phyloP scores from a whole-genome alignment of 768 basidiomycete genomes.

The Suillus clintonianus region DNA sequence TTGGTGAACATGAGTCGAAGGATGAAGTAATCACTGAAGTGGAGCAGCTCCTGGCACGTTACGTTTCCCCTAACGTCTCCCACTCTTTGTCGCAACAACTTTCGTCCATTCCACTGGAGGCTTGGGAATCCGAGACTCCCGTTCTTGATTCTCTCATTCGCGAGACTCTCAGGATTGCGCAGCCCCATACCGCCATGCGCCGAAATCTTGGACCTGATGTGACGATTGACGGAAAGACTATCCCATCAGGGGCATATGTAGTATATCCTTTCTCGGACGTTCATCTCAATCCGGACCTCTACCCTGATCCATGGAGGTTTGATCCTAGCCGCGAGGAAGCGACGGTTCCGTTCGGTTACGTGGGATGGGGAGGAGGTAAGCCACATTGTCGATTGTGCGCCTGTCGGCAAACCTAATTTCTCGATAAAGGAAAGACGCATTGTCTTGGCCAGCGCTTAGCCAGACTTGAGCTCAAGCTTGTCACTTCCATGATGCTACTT shows the following conservation, averaged over 20 bases:
- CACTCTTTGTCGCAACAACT: conserved; percentile 47
- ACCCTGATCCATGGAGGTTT: conserved; percentile 78
- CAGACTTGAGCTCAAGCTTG: conserved; percentile 70
- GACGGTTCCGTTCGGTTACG: conserved; percentile 58
- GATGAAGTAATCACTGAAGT: conserved; percentile 62
- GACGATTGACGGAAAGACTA: conserved; percentile 65
- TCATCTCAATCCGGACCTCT: conserved; percentile 70
- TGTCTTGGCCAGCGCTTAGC: conserved; percentile 79
- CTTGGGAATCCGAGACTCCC: conserved; percentile 72
- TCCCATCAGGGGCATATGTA: conserved; percentile 75
- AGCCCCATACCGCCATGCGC: conserved; percentile 81
- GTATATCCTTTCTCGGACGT: conserved; percentile 82
- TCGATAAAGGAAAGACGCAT: conserved; percentile 57
- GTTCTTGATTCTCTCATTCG: conserved; percentile 72
- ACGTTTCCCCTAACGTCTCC: conserved; percentile 32
- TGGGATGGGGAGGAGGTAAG: conserved; percentile 83
- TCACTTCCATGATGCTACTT: conserved; percentile 66
- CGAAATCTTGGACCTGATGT: conserved; percentile 74
- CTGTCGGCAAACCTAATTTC: conserved; percentile 11
- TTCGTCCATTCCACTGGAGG: conserved; percentile 61
- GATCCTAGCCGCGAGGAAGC: conserved; percentile 58
- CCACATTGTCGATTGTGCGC: conserved; percentile 18
- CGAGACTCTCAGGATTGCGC: conserved; percentile 77
- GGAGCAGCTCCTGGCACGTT: conserved; percentile 50
- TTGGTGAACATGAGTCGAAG: conserved; percentile 72